These are phyloP conservation scores for Ogataea trehalophila DNA, from an alignment of 805 yeast species.

Conservation along the genomic window DNA sequence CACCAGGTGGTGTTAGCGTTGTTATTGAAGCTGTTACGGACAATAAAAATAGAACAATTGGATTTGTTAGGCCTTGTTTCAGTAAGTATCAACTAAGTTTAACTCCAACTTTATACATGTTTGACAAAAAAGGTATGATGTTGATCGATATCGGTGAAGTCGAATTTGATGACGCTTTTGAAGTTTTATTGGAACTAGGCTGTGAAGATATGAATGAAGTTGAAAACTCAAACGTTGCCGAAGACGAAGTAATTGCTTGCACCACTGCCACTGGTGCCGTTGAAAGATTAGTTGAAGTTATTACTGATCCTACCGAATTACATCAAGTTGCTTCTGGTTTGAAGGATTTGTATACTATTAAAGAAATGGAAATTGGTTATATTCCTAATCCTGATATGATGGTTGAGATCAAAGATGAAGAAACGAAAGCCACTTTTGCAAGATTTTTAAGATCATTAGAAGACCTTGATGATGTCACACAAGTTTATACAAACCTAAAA, in stretches of 20 bases:
- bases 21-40: conserved; percentile 86
- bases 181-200: conserved; percentile 69
- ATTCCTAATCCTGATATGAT: conserved; percentile 57
- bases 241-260: conserved; percentile 18
- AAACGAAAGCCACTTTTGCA: conserved; percentile 43
- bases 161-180: conserved; percentile 63
- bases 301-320: conserved; percentile 62
- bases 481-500: conserved; percentile 65
- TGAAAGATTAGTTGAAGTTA: conserved; percentile 37
- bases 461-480: conserved; percentile 80
- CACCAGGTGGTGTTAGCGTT: conserved; percentile 87
- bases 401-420: conserved; percentile 51
- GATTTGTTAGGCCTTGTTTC: conserved; percentile 69
- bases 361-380: conserved; percentile 68
- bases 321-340: conserved; percentile 55
- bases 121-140: conserved; percentile 73
- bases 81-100: conserved; percentile 57
- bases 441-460: conserved; percentile 61
- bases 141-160: conserved; percentile 38
- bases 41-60: conserved; percentile 77
- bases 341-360: conserved; percentile 52
- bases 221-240: conserved; percentile 3
- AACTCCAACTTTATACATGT: conserved; percentile 74
- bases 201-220: conserved; percentile 60
- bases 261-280: conserved; percentile 9